A percentile compares a stretch with the other conserved stretches of the same genome.
Evolutionary conservation across 148 eudicot species (phyloP).

Genomic region (Rheum nobile): DNA sequence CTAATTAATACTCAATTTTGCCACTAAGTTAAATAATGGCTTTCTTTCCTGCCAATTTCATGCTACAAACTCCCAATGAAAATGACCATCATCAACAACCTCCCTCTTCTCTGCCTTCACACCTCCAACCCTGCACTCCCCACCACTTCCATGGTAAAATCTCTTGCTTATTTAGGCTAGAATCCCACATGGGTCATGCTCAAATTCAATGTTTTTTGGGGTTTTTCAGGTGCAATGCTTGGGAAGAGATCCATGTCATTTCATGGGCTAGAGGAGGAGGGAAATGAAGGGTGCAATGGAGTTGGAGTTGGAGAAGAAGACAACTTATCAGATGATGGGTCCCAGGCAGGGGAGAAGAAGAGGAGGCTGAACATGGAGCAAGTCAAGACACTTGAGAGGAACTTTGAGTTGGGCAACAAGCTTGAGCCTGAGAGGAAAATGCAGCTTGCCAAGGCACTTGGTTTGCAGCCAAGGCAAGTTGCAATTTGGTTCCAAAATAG

Average conservation of each 20-base stretch:
- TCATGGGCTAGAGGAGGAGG: conserved; percentile 40
- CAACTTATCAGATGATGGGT: conserved; percentile 76
- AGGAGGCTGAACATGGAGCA: conserved; percentile 89
- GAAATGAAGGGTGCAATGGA: neutral
- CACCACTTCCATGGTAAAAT: conserved; percentile 70
- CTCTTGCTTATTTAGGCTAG: conserved; percentile 3
- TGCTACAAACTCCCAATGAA: conserved; percentile 61
- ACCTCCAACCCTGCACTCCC: conserved; percentile 52
- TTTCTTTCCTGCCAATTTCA: conserved; percentile 76
- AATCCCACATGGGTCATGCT: neutral
- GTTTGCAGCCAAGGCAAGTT: conserved; percentile 85
- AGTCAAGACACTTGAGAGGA: conserved; percentile 85
- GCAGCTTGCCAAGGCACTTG: conserved; percentile 88
- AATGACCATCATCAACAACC: conserved; percentile 34
- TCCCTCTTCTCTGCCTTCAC: conserved; percentile 37
- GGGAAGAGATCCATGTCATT: conserved; percentile 92
- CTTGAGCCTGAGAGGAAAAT: conserved; percentile 95
- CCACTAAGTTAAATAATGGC: conserved; percentile 34
- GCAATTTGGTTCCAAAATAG: conserved; percentile 98
- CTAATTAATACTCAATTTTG: neutral
- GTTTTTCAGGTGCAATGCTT: conserved; percentile 33
- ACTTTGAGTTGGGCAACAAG: conserved; percentile 81
- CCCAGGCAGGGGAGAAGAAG: conserved; percentile 68
- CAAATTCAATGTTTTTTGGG: too few relatives aligned
- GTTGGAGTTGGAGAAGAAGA: conserved; percentile 4